Conservation (phyloP, 2,329 filamentous ascomycete species). For the Neurospora crassa region DNA sequence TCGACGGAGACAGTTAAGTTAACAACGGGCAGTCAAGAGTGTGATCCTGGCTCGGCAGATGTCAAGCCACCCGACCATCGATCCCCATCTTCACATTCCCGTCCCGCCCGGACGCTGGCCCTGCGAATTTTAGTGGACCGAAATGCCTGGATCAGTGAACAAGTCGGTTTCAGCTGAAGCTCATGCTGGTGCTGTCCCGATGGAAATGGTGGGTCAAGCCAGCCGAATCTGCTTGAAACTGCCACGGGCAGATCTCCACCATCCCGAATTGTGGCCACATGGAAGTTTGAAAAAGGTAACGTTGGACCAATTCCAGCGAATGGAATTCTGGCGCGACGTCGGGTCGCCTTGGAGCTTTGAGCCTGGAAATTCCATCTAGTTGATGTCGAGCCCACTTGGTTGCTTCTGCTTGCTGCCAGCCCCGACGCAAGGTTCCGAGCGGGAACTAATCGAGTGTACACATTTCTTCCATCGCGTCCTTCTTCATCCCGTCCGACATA, state of each 20-base stretch:
- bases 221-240: slow-evolving; percentile 9
- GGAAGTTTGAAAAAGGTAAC: slow-evolving; percentile 15
- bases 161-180: neutral
- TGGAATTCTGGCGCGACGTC: neutral
- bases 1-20: neutral
- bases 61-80: slow-evolving; percentile 8
- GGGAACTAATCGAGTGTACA: neutral
- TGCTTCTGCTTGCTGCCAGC: neutral
- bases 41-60: slow-evolving; percentile 17
- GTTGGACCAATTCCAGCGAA: slow-evolving; percentile 7
- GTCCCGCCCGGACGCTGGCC: slow-evolving; percentile 1
- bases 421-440: neutral
- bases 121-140: slow-evolving; percentile 15
- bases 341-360: neutral
- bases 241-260: slow-evolving; percentile 11
- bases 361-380: neutral
- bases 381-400: neutral
- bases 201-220: neutral
- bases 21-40: neutral
- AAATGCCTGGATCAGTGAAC: neutral
- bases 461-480: neutral
- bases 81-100: slow-evolving; percentile 1
- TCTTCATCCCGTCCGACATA: neutral
- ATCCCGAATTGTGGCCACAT: slow-evolving; percentile 18
- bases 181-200: neutral